Conservation (phyloP, 306 rosid genomes). For the Prunus campanulata region DNA sequence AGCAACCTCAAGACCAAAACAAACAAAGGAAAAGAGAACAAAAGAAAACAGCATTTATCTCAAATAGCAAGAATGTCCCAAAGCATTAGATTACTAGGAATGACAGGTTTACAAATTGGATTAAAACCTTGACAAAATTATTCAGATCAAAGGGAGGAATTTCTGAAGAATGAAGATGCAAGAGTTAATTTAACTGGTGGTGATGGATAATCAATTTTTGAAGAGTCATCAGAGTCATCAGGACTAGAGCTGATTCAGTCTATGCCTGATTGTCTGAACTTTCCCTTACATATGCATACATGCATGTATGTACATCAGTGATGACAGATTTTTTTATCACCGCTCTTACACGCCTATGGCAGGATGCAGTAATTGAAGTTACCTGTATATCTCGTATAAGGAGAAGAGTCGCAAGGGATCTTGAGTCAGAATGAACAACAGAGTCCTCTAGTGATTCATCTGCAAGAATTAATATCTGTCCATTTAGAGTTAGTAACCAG, state of each 20-base stretch:
- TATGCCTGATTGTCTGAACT: neutral
- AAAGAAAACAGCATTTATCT: neutral
- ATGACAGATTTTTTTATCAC: neutral
- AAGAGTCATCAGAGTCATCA: neutral
- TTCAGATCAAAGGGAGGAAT: neutral
- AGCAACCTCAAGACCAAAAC: too few relatives aligned
- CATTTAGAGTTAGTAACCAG: constrained; percentile 63
- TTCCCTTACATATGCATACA: neutral
- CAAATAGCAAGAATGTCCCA: neutral
- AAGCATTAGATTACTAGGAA: neutral
- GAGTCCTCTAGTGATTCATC: constrained; percentile 96
- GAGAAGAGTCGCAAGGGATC: constrained; percentile 96
- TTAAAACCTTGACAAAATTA: neutral
- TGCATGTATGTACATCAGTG: neutral
- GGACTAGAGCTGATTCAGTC: neutral
- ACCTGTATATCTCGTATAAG: constrained; percentile 99
- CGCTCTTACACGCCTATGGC: neutral
- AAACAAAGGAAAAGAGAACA: too few relatives aligned
- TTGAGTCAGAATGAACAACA: constrained; percentile 92
- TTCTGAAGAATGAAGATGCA: neutral
- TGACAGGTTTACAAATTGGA: neutral
- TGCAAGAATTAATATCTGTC: constrained; percentile 97
- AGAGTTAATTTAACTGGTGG: neutral
- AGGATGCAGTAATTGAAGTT: constrained; percentile 21
- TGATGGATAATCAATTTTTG: neutral